A percentile compares a stretch with the other conserved stretches of the same genome.
phyloP scores from a whole-genome alignment of 2,329 filamentous ascomycete genomes.

The Samsoniella hepiali region DNA sequence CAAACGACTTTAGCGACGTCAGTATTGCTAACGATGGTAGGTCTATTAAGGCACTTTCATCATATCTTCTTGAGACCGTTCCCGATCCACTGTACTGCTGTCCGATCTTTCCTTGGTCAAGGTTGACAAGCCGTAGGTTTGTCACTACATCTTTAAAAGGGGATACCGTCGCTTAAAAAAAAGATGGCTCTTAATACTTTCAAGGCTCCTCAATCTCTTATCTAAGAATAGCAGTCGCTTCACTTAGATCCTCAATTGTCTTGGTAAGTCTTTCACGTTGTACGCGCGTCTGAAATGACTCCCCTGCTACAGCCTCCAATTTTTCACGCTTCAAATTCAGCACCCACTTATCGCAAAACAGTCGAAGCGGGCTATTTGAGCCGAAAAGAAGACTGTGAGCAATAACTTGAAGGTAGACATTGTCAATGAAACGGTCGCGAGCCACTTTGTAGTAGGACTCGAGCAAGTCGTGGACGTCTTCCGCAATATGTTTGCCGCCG shows the following conservation, averaged over 20 bases:
- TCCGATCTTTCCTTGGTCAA: too few species aligned
- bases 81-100: too few species aligned
- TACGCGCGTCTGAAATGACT: background rate
- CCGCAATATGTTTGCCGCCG: constrained; percentile 23
- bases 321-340: background rate
- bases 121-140: too few species aligned
- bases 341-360: constrained; percentile 9
- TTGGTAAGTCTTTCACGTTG: background rate
- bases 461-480: constrained; percentile 33
- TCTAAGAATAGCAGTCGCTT: background rate
- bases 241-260: background rate
- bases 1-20: too few species aligned
- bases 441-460: constrained; percentile 34
- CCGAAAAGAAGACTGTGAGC: constrained; percentile 28
- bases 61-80: too few species aligned
- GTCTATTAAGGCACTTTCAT: too few species aligned
- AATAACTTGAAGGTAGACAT: constrained; percentile 32
- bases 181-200: too few species aligned
- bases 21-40: too few species aligned
- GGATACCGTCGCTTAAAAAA: too few species aligned
- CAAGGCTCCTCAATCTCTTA: background rate
- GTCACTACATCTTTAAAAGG: too few species aligned
- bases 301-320: background rate
- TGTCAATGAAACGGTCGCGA: constrained; percentile 34
- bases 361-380: constrained; percentile 22